Conservation (phyloP, 2,329 filamentous ascomycete genomes). For the Trichoderma koningiopsis region DNA sequence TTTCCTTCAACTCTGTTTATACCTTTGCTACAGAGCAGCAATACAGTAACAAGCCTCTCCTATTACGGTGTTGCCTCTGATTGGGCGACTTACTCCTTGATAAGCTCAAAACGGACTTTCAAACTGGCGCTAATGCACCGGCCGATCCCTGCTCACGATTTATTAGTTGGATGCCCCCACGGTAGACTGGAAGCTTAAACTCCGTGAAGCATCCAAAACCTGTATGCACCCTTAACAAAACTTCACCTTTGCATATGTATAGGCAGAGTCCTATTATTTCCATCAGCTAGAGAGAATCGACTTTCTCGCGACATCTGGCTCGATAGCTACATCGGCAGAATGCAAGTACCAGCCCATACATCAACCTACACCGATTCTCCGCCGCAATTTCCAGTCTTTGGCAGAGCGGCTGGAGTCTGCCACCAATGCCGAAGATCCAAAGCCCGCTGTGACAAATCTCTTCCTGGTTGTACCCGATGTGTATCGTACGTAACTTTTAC, state of each 20-base stretch:
- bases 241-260: not conserved
- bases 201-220: not conserved
- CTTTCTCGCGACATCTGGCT: not conserved
- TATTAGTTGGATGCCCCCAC: conserved; percentile 11
- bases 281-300: not conserved
- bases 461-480: conserved; percentile 7
- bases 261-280: not conserved
- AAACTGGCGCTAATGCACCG: conserved; percentile 17
- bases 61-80: not conserved
- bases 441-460: conserved; percentile 9
- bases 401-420: conserved; percentile 19
- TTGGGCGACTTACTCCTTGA: not conserved
- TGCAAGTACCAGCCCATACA: conserved; percentile 5
- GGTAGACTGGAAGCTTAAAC: not conserved
- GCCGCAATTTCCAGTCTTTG: conserved; percentile 10
- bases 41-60: not conserved
- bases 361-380: not conserved
- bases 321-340: not conserved
- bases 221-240: not conserved
- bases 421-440: conserved; percentile 9
- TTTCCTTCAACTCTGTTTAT: not conserved
- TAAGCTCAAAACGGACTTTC: conserved; percentile 13
- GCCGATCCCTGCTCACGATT: conserved; percentile 20
- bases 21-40: not conserved
- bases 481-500: not conserved